Base-by-base conservation (phyloP, 352 stramenopile species). In the Blastocystis sp. region DNA sequence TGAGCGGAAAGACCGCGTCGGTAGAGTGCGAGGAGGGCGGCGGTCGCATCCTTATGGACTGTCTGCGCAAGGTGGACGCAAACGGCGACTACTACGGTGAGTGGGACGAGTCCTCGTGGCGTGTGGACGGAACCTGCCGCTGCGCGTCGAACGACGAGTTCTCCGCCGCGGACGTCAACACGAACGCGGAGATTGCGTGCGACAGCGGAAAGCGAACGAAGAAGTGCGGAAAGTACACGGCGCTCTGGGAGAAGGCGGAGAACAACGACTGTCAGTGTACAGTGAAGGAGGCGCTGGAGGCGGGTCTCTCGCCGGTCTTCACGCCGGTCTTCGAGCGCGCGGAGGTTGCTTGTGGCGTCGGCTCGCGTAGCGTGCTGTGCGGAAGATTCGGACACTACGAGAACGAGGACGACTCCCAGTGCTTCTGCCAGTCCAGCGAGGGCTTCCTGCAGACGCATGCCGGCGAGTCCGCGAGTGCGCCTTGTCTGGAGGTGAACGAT, bases 11-110 rank as follows among this genome's bases (percentile, higher is more conserved):
- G 32, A 67, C 57, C 38, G 57, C 6, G 29, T 21, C 6, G 6
- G 32, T 67, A 21, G 24, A 46, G 6, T 73, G 61, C 44, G 61
- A 73, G 44, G 27, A 73, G 11, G 61, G 61, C 2, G 61, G 61
- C 44, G 61, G 61, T 51, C 29, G 18, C 14, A 51, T 73, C 8
- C 4, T 73, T 21, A 73, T 73, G 61, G 34, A 73, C 34, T 73
- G 61, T 51, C 8, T 73, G 61, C 24, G 61, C 4, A 73, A 73
- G 61, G 27, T 73, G 61, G 61, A 73, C 44, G 61, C 61, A 18
- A 73, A 73, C 44, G 61, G 61, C 38, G 61, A 73, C 32, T 73
- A 51, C 61, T 73, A 73, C 29, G 61, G 61, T 21, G 61, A 73
- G 18, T 73, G 61, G 61, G 61, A 73, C 61, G 14, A 48, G 3